Percentiles rank a stretch among this genome's conserved stretches.
Evolutionary conservation across 306 rosid genomes (phyloP).

Genomic region (Datisca glomerata): DNA sequence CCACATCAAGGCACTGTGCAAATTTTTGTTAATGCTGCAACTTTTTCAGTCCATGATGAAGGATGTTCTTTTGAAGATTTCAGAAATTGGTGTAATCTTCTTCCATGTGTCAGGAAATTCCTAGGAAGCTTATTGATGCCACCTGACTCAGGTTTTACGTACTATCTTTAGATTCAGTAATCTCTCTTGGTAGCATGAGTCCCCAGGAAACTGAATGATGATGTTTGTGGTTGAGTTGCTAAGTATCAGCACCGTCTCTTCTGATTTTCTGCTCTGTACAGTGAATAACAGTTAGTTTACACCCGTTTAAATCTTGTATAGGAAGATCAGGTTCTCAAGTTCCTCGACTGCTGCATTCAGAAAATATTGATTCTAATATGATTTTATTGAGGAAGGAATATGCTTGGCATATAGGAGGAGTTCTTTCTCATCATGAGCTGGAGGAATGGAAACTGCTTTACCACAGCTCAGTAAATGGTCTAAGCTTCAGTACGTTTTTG

Average conservation of each 20-base stretch:
- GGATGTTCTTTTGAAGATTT: constrained; percentile 59
- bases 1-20: constrained; percentile 33
- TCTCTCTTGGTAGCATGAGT: too few species aligned
- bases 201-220: too few species aligned
- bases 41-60: constrained; percentile 34
- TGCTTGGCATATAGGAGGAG: constrained; percentile 96
- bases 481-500: constrained; percentile 84
- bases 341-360: constrained; percentile 44
- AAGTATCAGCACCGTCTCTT: too few species aligned
- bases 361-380: constrained; percentile 32
- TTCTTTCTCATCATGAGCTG: constrained; percentile 63
- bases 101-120: constrained; percentile 67
- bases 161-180: too few species aligned
- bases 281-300: too few species aligned
- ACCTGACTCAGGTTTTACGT: constrained; percentile 50
- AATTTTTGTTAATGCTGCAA: constrained; percentile 57
- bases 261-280: too few species aligned
- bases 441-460: constrained; percentile 84
- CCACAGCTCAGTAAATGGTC: constrained; percentile 79
- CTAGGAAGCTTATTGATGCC: constrained; percentile 73
- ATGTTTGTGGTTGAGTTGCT: too few species aligned
- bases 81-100: constrained; percentile 60
- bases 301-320: constrained; percentile 14
- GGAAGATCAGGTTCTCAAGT: constrained; percentile 66
- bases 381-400: constrained; percentile 59